A percentile compares a stretch with the other conserved stretches of the same genome.
Conservation (phyloP, 2,329 filamentous ascomycete species). For the Sclerotinia trifoliorum region DNA sequence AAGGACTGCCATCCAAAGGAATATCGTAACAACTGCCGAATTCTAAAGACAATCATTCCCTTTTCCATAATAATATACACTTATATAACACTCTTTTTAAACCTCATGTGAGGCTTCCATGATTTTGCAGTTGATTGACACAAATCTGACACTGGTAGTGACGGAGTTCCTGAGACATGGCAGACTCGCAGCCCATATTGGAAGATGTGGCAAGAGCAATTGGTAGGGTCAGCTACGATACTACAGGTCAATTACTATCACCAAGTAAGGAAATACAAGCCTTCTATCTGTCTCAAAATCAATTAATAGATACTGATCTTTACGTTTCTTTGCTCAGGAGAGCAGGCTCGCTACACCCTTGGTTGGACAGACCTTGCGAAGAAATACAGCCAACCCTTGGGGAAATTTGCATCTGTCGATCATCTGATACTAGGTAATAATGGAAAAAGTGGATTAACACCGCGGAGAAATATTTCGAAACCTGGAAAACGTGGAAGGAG, state of each 20-base stretch:
- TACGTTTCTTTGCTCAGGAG: background rate
- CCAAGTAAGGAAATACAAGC: background rate
- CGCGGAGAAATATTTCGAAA: background rate
- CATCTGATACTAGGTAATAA: background rate
- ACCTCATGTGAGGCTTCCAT: no score
- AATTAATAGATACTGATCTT: background rate
- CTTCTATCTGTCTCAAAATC: background rate
- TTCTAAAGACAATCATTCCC: background rate
- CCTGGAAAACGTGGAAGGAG: background rate
- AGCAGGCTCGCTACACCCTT: background rate
- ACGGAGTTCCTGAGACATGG: no score
- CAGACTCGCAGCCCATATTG: no score
- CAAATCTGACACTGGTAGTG: no score
- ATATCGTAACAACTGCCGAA: background rate
- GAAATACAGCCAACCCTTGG: conserved; percentile 5
- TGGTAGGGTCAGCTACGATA: conserved; percentile 11
- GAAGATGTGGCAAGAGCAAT: background rate
- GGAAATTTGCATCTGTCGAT: conserved; percentile 7
- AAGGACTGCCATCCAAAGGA: no score
- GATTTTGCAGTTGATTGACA: no score
- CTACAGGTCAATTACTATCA: conserved; percentile 18
- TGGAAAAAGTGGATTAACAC: conserved; percentile 4
- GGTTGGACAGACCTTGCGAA: background rate
- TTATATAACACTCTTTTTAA: no score
- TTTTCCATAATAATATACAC: no score